phyloP scores from a whole-genome alignment of 192 early-diverging fungal species.

The Rhizoclosmatium globosum region DNA sequence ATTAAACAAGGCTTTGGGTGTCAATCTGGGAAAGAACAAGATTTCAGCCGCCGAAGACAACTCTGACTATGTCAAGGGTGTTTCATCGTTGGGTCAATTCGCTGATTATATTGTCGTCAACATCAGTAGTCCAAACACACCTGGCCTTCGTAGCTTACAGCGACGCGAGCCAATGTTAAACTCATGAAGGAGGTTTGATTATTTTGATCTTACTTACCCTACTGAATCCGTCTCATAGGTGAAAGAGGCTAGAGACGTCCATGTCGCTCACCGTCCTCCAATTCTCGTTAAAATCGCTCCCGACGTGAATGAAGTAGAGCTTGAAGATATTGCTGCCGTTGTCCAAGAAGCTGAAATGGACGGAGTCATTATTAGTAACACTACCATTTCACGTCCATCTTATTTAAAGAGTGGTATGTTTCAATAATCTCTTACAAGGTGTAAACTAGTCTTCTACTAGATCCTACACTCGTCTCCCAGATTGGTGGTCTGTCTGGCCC shows the following conservation, averaged over 20 bases:
- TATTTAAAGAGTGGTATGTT: constrained; percentile 61
- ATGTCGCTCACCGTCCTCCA: constrained; percentile 65
- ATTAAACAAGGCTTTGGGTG: constrained; percentile 72
- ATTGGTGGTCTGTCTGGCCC: constrained; percentile 85
- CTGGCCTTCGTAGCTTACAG: constrained; percentile 78
- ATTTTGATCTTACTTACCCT: constrained; percentile 33
- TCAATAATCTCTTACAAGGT: background rate
- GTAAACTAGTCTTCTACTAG: constrained; percentile 13
- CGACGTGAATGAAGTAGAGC: constrained; percentile 77
- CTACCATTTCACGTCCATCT: constrained; percentile 78
- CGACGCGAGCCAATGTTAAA: constrained; percentile 74
- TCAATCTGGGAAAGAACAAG: constrained; percentile 94
- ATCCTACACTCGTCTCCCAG: constrained; percentile 44
- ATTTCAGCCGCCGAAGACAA: constrained; percentile 68
- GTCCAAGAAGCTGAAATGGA: constrained; percentile 76
- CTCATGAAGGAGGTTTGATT: constrained; percentile 69
- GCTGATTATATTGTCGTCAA: constrained; percentile 94
- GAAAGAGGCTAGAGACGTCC: constrained; percentile 46
- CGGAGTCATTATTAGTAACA: constrained; percentile 91
- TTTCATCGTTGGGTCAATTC: constrained; percentile 73
- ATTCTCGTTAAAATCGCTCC: constrained; percentile 92
- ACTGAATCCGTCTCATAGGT: constrained; percentile 35
- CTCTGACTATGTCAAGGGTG: constrained; percentile 82
- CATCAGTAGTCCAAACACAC: constrained; percentile 89
- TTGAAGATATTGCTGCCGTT: constrained; percentile 81